Evolutionary conservation across 345 rosid genomes (phyloP), one percentile per base, ranked within the genome.

Genomic region (Odontarrhena argentea): DNA sequence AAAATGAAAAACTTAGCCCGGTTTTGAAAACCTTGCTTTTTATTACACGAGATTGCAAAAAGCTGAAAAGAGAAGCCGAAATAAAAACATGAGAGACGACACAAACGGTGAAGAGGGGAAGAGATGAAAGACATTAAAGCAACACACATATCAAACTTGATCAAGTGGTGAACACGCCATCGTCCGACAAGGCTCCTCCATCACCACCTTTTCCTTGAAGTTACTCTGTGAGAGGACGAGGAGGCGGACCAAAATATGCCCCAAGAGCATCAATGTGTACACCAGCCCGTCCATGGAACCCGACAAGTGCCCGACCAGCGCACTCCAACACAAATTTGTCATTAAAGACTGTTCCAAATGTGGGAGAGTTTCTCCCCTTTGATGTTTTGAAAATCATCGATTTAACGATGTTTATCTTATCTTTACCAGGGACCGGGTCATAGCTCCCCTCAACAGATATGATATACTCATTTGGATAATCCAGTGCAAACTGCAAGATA

Each of bases 391-490:
- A 57, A 36, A 40, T 57, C 55, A 68, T 14, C 22, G 41, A 42
- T 43, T 42, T 65, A 42, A 65, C 22, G 22, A 55, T 45, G 36
- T 49, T 63, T 48, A 55, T n/a, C n/a, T n/a, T n/a, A n/a, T n/a
- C 0, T 7, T 0, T 1, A 34, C 22, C 3, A 26, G 25, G 1
- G 8, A 3, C 44, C 43, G 0, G 9, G 65, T 57, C 48, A 38
- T 47, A 47, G 0, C 43, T 65, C 47, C 50, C 73, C 36, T 6
- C 55, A 1, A 68, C 37, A 2, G 57, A 68, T 35, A 55, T 58
- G 15, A 68, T 40, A 58, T 35, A 58, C 28, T 58, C 73, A 32
- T 58, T 40, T 22, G 64, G 72, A 56, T 56, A 67, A 12, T 67
- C 63, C 37, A 65, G 12, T 15, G 14, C 14, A 38, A 52, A 65